phyloP scores from a whole-genome alignment of 1,139 yeast genomes.

The Yamadazyma atlantica region DNA sequence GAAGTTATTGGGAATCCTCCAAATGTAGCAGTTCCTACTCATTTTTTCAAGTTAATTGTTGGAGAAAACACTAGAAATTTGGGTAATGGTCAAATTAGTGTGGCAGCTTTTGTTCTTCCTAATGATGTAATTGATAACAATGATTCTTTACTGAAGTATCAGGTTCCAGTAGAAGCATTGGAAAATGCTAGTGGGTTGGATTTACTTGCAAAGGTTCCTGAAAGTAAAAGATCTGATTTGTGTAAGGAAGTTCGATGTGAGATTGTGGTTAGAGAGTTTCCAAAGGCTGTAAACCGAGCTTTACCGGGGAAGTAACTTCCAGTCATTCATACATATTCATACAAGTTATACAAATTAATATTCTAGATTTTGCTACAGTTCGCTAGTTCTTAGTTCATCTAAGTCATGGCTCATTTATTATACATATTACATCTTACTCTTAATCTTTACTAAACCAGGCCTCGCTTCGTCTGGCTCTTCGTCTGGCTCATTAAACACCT shows the following conservation, averaged over 20 bases:
- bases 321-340: background rate
- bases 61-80: conserved; percentile 56
- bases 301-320: conserved; percentile 20
- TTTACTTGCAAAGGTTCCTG: conserved; percentile 69
- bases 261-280: conserved; percentile 80
- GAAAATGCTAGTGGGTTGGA: conserved; percentile 87
- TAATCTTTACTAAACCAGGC: conserved; percentile 8
- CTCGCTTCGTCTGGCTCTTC: background rate
- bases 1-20: conserved; percentile 98
- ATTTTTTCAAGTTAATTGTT: conserved; percentile 85
- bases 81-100: conserved; percentile 56
- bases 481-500: conserved; percentile 15
- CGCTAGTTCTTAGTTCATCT: background rate
- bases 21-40: conserved; percentile 94
- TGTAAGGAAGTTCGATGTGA: conserved; percentile 82
- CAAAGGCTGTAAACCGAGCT: conserved; percentile 41
- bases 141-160: conserved; percentile 70
- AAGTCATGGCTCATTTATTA: background rate
- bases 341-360: too few relatives aligned
- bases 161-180: conserved; percentile 86
- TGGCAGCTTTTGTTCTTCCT: conserved; percentile 93
- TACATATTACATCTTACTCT: conserved; percentile 14
- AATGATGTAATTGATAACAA: conserved; percentile 71
- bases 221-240: conserved; percentile 57
- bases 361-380: too few relatives aligned